phyloP scores from a whole-genome alignment of 2,329 filamentous ascomycete genomes.

The Colletotrichum lindemuthianum region DNA sequence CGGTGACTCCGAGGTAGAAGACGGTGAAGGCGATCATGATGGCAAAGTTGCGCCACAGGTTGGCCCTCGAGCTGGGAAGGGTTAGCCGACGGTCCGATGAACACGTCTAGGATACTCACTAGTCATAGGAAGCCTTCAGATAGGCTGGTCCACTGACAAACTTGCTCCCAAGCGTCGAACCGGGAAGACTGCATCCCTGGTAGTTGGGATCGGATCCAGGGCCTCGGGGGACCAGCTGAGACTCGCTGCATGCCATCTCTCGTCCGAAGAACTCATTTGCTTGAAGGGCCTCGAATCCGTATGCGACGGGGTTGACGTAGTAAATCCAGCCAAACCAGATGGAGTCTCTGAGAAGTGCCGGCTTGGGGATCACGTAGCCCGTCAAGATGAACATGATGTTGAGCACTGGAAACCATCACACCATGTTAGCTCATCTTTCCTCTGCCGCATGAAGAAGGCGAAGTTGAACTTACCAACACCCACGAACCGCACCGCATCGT shows the following conservation, averaged over 20 bases:
- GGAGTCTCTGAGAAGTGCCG: conserved; percentile 64
- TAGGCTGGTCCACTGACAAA: conserved; percentile 66
- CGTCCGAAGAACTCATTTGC: conserved; percentile 65
- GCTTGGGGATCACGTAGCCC: conserved; percentile 70
- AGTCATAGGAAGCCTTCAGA: conserved; percentile 62
- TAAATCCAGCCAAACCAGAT: conserved; percentile 78
- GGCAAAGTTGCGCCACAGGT: conserved; percentile 82
- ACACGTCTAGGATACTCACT: conserved; percentile 43
- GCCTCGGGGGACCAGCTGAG: conserved; percentile 58
- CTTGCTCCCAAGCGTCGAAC: conserved; percentile 57
- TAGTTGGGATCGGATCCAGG: conserved; percentile 51
- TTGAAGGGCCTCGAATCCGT: conserved; percentile 71
- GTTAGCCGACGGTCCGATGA: not conserved
- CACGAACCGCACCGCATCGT: conserved; percentile 65
- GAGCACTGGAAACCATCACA: conserved; percentile 57
- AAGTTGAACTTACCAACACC: conserved; percentile 17
- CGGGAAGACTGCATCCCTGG: conserved; percentile 66
- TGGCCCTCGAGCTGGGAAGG: conserved; percentile 49
- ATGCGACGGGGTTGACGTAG: conserved; percentile 72
- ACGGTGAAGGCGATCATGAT: conserved; percentile 80
- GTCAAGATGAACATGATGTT: conserved; percentile 74
- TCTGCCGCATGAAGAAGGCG: conserved; percentile 40
- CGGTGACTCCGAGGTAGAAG: conserved; percentile 78
- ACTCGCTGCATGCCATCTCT: conserved; percentile 57
- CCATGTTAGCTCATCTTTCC: not conserved